Conservation (phyloP, 768 basidiomycete genomes). For the Austroboletus festivus region DNA sequence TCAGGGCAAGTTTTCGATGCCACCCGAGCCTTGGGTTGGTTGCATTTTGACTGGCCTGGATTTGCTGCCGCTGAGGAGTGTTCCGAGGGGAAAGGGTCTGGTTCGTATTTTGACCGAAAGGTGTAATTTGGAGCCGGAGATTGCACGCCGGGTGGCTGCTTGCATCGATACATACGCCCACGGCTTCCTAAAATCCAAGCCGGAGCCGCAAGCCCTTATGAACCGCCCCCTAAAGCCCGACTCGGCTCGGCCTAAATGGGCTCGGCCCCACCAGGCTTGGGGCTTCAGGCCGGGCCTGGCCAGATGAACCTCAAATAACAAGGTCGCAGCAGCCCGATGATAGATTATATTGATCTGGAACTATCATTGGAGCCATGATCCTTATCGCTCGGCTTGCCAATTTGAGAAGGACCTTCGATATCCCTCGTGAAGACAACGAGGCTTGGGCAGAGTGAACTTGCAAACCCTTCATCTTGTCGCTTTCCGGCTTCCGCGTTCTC, state of each 20-base stretch:
- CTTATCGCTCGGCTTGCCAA: slow-evolving; percentile 17
- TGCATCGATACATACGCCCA: slow-evolving; percentile 19
- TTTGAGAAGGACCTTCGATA: slow-evolving; percentile 16
- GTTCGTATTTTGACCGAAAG: slow-evolving; percentile 26
- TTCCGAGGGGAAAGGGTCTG: slow-evolving; percentile 26
- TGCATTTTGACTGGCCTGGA: slow-evolving; percentile 22
- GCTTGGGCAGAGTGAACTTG: slow-evolving; percentile 6
- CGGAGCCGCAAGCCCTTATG: too few species aligned
- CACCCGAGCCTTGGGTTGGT: slow-evolving; percentile 26
- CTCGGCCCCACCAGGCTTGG: too few species aligned
- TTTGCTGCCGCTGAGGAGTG: slow-evolving; percentile 17
- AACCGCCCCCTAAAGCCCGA: too few species aligned
- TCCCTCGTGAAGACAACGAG: slow-evolving; percentile 22
- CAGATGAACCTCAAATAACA: too few species aligned
- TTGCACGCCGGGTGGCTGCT: slow-evolving; percentile 20
- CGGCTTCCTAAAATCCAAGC: too few species aligned
- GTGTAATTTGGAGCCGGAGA: slow-evolving; percentile 21
- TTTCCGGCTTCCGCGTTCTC: slow-evolving; percentile 1
- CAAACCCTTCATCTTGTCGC: slow-evolving; percentile 8
- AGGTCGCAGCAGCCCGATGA: too few species aligned
- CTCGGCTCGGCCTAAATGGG: too few species aligned
- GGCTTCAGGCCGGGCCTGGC: too few species aligned
- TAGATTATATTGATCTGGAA: slow-evolving; percentile 20
- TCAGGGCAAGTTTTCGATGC: slow-evolving; percentile 31
- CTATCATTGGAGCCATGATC: neutral